phyloP scores from a whole-genome alignment of 2,329 filamentous ascomycete genomes.

The Diaporthe australafricana region DNA sequence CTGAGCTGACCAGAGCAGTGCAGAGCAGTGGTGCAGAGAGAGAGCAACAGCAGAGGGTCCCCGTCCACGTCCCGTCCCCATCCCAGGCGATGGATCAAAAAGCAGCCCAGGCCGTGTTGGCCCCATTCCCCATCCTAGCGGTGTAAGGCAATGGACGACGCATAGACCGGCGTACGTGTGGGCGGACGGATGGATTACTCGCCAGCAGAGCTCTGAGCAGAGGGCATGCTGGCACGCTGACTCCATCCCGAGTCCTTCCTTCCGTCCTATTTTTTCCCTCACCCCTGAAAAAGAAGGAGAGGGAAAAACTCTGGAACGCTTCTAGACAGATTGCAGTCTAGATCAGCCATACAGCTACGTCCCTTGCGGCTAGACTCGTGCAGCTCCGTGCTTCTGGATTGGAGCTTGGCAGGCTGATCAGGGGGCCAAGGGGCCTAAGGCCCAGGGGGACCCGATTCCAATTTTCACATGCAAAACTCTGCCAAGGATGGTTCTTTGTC shows the following conservation, averaged over 20 bases:
- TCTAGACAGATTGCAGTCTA: constrained; percentile 28
- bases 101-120: constrained; percentile 17
- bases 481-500: constrained; percentile 14
- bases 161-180: not conserved
- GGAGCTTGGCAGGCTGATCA: constrained; percentile 17
- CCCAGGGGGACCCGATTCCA: not conserved
- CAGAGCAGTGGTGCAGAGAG: too few species aligned
- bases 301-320: constrained; percentile 24
- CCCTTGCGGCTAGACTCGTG: constrained; percentile 5
- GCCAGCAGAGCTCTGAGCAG: not conserved
- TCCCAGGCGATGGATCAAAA: not conserved
- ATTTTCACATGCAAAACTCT: constrained; percentile 34
- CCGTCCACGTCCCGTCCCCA: constrained; percentile 6
- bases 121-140: constrained; percentile 28
- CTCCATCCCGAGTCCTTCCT: not conserved
- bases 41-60: not conserved
- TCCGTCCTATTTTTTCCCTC: not conserved
- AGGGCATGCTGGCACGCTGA: not conserved
- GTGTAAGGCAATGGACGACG: constrained; percentile 24
- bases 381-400: constrained; percentile 17
- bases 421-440: constrained; percentile 19
- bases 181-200: not conserved
- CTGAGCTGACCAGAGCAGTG: not conserved
- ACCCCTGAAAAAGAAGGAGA: not conserved
- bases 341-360: constrained; percentile 7